Base-by-base conservation (phyloP, 1,284 basidiomycete species). In the Ustilago vetiveriae region DNA sequence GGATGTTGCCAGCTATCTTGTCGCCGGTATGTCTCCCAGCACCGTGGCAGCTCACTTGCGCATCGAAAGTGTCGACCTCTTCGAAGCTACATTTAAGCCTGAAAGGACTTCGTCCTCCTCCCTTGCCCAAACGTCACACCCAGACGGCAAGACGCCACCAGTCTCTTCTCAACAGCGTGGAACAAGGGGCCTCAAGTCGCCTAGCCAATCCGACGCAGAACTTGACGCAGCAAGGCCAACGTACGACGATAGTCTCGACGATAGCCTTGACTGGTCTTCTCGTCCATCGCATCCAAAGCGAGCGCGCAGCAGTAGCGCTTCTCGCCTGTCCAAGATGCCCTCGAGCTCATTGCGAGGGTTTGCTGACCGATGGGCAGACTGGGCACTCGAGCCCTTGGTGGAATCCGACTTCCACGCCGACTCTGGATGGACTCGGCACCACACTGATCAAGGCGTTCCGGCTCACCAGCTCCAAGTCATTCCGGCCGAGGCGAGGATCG, bases 361-460 rank as follows among this genome's bases (percentile, higher is more conserved):
- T 47, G 71, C 74, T 13, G 70, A 75, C 35, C 70, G 70, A 11
- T 76, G 75, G 75, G 66, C 72, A 11, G 75, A 76, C 30, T 76
- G 75, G 75, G 75, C 75, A 4, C 46, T 76, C 11, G 75, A 76
- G 47, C 72, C 72, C 1, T 27, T 70, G 23, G 39, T 59, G 42
- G 57, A 66, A 14, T 75, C 75, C 11, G 54, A 59, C 37, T 74
- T 72, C 38, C 58, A 62, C 26, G 43, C 67, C 32, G 74, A 78
- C 24, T 74, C 75, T 2, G 68, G 71, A 6, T 78, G 75, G 75
- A 48, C 51, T 9, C 63, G 48, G 13, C 27, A 50, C 23, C 41
- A 58, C 17, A 16, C 47, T 1, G 50, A 63, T 17, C 27, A 56
- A 9, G 54, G 55, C 43, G 21, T 46, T 2, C 37, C 33, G 9